Base-by-base conservation (phyloP, 257 asterid genomes). In the Ilex asprella region DNA sequence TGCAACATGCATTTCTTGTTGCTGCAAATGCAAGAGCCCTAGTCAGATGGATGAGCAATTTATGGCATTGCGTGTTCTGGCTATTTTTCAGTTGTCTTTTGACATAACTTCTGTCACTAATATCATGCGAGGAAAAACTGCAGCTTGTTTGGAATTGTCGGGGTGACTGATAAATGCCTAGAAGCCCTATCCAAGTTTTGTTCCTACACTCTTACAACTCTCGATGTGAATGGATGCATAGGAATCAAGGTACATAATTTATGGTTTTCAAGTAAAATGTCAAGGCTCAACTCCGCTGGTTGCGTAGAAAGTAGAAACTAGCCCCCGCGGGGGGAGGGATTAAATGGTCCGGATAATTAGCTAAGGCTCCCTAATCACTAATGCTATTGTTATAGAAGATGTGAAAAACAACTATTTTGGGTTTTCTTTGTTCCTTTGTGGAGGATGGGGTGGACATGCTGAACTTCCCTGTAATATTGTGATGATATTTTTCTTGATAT, bases 91-190 rank as follows among this genome's bases (percentile, higher is more conserved):
- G 39, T 13, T 35, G 41, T 51, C 30, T 60, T 61, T 7, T 32
- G 9, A 35, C 53, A 30, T 46, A n/a, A 51, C 31, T 27, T 50
- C 39, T 61, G 14, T 29, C 27, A 50, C 60, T 66, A 52, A 16
- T 65, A 7, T 46, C 52, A 46, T 10, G 52, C 4, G 10, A 46
- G 15, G 52, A 46, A 53, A 21, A 53, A 53, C 35, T 77, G 84
- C 89, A 93, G 99, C 84, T 76, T 93, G 80, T 93, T 93, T 73
- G 99, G 99, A 61, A 84, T 93, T 70, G 84, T 89, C 67, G 97
- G 99, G 70, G 97, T 93, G 56, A 83, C 90, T 16, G 96, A 87
- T 71, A 85, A 73, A 80, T 74, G 95, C 76, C 65, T 93, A 76
- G 92, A 89, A 73, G 83, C 79, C 16, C 92, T 93, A 32, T 84